Conservation (phyloP, 2,329 filamentous ascomycete species). For the Lachnum nothofagi region DNA sequence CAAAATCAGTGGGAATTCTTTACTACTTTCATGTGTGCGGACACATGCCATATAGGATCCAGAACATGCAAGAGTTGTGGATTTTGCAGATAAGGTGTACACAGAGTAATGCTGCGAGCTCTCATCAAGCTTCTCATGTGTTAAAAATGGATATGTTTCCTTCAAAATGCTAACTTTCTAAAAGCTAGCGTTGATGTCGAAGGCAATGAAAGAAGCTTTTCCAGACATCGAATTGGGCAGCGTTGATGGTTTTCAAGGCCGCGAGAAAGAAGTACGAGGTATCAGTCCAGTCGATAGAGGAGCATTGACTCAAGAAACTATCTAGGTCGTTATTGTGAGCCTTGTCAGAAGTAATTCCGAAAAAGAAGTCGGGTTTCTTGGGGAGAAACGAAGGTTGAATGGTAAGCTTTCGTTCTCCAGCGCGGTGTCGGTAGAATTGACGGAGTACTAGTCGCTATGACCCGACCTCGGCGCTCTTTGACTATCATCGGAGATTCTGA, state of each 20-base stretch:
- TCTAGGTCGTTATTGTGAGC: slow-evolving; percentile 72
- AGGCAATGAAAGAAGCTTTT: slow-evolving; percentile 71
- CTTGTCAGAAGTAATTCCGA: slow-evolving; percentile 87
- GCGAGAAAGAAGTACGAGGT: slow-evolving; percentile 70
- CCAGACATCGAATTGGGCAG: slow-evolving; percentile 90
- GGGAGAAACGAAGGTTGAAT: slow-evolving; percentile 86
- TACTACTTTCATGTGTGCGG: too few species aligned
- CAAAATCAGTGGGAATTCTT: too few species aligned
- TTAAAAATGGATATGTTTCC: background rate
- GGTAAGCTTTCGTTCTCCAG: slow-evolving; percentile 49
- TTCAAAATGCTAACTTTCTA: slow-evolving; percentile 18
- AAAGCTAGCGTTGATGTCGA: slow-evolving; percentile 70
- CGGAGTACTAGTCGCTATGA: slow-evolving; percentile 76
- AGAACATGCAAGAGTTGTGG: too few species aligned
- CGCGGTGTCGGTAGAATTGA: slow-evolving; percentile 9
- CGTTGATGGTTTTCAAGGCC: slow-evolving; percentile 93
- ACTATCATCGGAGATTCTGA: slow-evolving; percentile 92
- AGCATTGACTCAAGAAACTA: background rate
- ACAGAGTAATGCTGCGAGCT: too few species aligned
- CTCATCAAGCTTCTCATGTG: too few species aligned
- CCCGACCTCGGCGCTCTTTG: slow-evolving; percentile 81
- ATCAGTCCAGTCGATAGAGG: background rate
- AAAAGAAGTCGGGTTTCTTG: slow-evolving; percentile 86
- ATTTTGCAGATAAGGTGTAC: too few species aligned
- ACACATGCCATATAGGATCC: too few species aligned